A percentile compares a stretch with the other conserved stretches of the same genome.
These are phyloP conservation scores for Pseudodiploospora longispora DNA, from an alignment of 2,329 filamentous ascomycete species.

Conservation along the genomic window DNA sequence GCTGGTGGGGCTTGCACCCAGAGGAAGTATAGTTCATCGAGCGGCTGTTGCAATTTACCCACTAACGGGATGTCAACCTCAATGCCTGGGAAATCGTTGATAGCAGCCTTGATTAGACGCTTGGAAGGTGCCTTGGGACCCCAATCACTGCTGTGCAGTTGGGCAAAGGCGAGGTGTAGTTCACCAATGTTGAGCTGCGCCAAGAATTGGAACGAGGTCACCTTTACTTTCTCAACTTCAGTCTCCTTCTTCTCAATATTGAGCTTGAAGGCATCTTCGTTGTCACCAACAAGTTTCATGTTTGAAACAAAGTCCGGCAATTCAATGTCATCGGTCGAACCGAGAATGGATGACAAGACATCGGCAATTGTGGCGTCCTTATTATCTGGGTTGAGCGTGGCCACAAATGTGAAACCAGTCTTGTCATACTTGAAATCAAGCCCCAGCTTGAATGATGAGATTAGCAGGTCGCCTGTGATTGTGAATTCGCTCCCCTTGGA, in stretches of 20 bases:
- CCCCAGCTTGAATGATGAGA: constrained; percentile 6
- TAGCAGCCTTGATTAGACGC: constrained; percentile 11
- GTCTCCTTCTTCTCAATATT: constrained; percentile 2
- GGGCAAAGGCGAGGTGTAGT: constrained; percentile 1
- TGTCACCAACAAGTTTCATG: neutral
- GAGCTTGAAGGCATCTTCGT: neutral
- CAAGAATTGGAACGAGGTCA: constrained; percentile 9
- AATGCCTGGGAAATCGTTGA: constrained; percentile 8
- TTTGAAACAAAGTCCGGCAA: constrained; percentile 7
- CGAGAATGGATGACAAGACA: constrained; percentile 5
- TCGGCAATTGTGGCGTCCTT: constrained; percentile 4
- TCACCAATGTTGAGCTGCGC: constrained; percentile 1
- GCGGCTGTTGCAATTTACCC: constrained; percentile 22
- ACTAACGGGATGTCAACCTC: constrained; percentile 19
- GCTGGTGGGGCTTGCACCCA: constrained; percentile 19
- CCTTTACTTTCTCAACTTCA: too few species aligned
- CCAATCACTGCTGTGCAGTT: constrained; percentile 9
- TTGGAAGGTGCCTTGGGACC: constrained; percentile 8
- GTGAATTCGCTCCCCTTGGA: constrained; percentile 6
- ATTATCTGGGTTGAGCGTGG: constrained; percentile 1
- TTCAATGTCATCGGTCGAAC: constrained; percentile 1
- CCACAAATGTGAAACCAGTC: constrained; percentile 1
- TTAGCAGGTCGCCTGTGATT: constrained; percentile 8
- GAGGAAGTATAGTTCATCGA: constrained; percentile 25
- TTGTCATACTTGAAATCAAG: constrained; percentile 8